Base-by-base conservation (phyloP, 805 yeast genomes). In the Yarrowia divulgata region DNA sequence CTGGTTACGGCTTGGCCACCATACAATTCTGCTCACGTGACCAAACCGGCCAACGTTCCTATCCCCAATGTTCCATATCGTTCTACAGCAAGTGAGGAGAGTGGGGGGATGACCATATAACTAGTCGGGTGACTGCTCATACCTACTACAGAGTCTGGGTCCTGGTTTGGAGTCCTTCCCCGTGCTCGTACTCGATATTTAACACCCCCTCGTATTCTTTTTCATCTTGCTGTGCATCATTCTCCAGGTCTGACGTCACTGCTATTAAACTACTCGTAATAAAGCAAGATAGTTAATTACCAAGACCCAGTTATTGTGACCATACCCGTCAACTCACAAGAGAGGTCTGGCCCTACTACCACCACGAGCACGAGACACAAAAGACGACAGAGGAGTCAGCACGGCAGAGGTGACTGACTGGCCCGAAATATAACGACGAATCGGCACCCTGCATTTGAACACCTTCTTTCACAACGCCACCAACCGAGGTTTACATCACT, bases 271-370 rank as follows among this genome's bases (percentile, higher is more conserved):
- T 54, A 52, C 4, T 18, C 3, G 29, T 23, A 23, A 23, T 23
- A 40, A 54, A 54, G 60, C 60, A 54, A 54, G 60, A 54, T 54
- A 34, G 57, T 52, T 52, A 55, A 55, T 55, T 39, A 54, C 29
- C 14, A 54, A 34, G 42, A 39, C 52, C 23, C 39, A 50, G 13
- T 16, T 34, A 34, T 34, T n/a, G 18, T 50, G 29, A 23, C 19
- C 39, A 13, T 19, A 52, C 43, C 35, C 37, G 32, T 35, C 18
- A 13, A 35, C 43, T 35, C 40, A 13, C n/a, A n/a, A n/a, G n/a
- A n/a, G n/a, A n/a, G 18, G 58, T 23, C 13, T n/a, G 18, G 42
- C 12, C 29, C 29, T 23, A 23, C 29, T 23, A n/a, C 49, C 45
- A 40, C 18, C n/a, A 40, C 14, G 45, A 8, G 29, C 29, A 23